A percentile compares a stretch with the other conserved stretches of the same genome.
Evolutionary conservation across 371 early-diverging fungal species (phyloP).

Genomic region (Parasitella parasitica): DNA sequence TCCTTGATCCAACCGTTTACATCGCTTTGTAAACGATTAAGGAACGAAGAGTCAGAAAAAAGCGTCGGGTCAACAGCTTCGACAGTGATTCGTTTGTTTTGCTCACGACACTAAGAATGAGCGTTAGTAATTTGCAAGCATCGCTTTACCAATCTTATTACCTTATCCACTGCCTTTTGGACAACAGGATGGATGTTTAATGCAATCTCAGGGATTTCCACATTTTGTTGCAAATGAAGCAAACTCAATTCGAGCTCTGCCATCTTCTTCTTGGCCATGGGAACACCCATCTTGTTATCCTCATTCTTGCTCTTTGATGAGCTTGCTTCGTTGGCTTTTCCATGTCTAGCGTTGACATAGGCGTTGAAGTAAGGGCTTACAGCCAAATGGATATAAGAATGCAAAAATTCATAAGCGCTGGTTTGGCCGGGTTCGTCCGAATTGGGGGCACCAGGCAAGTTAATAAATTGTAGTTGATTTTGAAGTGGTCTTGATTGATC

Average conservation of each 20-base stretch:
- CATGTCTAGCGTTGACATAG: slow-evolving; percentile 75
- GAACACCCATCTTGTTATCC: slow-evolving; percentile 87
- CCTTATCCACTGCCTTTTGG: slow-evolving; percentile 75
- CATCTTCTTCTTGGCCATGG: slow-evolving; percentile 96
- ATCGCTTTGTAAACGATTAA: slow-evolving; percentile 92
- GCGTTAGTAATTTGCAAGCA: background rate
- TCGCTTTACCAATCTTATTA: slow-evolving; percentile 17
- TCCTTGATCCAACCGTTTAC: slow-evolving; percentile 99
- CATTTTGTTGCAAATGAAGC: slow-evolving; percentile 94
- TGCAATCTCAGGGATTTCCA: slow-evolving; percentile 93
- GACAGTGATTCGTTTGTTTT: slow-evolving; percentile 65
- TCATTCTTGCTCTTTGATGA: slow-evolving; percentile 61
- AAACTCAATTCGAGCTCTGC: slow-evolving; percentile 96
- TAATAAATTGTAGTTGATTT: slow-evolving; percentile 86
- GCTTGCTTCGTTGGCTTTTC: slow-evolving; percentile 27
- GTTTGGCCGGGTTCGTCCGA: slow-evolving; percentile 53
- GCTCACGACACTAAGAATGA: slow-evolving; percentile 55
- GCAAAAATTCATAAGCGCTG: slow-evolving; percentile 91
- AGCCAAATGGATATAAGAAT: slow-evolving; percentile 90
- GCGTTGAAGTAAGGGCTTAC: slow-evolving; percentile 97
- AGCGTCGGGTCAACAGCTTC: slow-evolving; percentile 71
- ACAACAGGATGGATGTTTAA: slow-evolving; percentile 88
- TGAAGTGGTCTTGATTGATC: slow-evolving; percentile 77
- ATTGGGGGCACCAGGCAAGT: slow-evolving; percentile 86
- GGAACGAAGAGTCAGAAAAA: slow-evolving; percentile 80